phyloP scores from a whole-genome alignment of 306 rosid genomes.

The Quercus gilva region DNA sequence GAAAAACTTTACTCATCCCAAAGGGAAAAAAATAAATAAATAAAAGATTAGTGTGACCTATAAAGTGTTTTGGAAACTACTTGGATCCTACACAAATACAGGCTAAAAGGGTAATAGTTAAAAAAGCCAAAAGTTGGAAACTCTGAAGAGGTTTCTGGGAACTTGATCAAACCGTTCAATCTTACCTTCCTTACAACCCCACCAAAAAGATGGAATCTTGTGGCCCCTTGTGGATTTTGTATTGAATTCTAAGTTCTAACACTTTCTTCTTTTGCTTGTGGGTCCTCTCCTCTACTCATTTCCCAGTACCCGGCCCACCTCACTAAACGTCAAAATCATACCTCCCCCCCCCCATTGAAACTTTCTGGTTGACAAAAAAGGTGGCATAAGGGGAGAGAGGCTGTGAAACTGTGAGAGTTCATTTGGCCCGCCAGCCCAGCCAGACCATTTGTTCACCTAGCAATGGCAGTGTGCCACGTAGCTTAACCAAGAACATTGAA shows the following conservation, averaged over 20 bases:
- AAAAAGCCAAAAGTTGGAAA: constrained; percentile 13
- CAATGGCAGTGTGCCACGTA: too few species aligned
- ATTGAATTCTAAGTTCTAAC: constrained; percentile 21
- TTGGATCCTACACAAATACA: constrained; percentile 59
- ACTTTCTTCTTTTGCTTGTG: constrained; percentile 37
- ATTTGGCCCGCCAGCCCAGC: too few species aligned
- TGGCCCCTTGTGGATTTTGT: background rate
- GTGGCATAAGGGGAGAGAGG: too few species aligned
- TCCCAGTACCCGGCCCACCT: constrained; percentile 34
- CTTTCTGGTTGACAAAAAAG: constrained; percentile 46
- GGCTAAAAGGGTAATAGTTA: constrained; percentile 24
- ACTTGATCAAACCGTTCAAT: constrained; percentile 10
- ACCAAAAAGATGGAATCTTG: constrained; percentile 19
- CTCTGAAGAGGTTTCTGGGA: constrained; percentile 20
- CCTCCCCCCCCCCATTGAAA: constrained; percentile 22
- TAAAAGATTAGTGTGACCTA: background rate
- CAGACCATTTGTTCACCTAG: too few species aligned
- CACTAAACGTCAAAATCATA: constrained; percentile 52
- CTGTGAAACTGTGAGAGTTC: too few species aligned
- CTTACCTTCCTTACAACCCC: constrained; percentile 19
- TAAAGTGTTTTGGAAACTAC: constrained; percentile 42
- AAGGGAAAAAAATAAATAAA: background rate
- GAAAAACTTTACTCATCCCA: too few species aligned
- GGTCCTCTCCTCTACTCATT: constrained; percentile 37
- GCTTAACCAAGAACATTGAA: too few species aligned